These are phyloP conservation scores for Chaetomium tenue DNA, from an alignment of 495 filamentous ascomycete genomes.

Conservation along the genomic window DNA sequence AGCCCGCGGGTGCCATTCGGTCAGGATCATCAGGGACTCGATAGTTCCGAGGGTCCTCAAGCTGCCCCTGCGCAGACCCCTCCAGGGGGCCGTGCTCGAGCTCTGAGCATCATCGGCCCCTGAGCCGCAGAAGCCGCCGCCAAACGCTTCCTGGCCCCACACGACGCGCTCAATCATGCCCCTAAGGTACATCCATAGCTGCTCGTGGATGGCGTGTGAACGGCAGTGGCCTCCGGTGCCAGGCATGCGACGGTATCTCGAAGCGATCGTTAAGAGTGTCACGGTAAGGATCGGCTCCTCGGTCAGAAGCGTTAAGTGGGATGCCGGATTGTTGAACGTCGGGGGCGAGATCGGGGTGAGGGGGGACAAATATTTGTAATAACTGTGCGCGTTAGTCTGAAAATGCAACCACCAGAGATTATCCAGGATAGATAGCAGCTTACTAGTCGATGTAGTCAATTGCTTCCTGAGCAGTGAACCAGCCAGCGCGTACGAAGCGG, in stretches of 20 bases:
- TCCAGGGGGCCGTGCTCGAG: slow-evolving; percentile 59
- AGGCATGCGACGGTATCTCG: slow-evolving; percentile 73
- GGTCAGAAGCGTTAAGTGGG: slow-evolving; percentile 72
- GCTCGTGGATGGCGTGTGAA: slow-evolving; percentile 87
- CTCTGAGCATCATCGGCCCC: slow-evolving; percentile 64
- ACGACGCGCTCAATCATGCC: slow-evolving; percentile 92
- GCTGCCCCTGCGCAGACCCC: slow-evolving; percentile 65
- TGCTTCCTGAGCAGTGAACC: slow-evolving; percentile 91
- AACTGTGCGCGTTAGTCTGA: slow-evolving; percentile 50
- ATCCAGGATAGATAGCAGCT: slow-evolving; percentile 25
- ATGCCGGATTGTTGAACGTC: slow-evolving; percentile 70
- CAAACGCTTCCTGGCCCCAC: slow-evolving; percentile 94
- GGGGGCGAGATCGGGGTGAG: slow-evolving; percentile 89
- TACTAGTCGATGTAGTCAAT: slow-evolving; percentile 93
- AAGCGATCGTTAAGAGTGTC: slow-evolving; percentile 85
- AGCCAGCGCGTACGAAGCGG: slow-evolving; percentile 89
- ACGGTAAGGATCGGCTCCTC: slow-evolving; percentile 91
- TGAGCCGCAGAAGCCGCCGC: slow-evolving; percentile 79
- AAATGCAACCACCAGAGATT: neutral
- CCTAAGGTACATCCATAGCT: slow-evolving; percentile 91
- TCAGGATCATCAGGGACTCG: slow-evolving; percentile 87
- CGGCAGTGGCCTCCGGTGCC: slow-evolving; percentile 80
- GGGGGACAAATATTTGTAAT: slow-evolving; percentile 84
- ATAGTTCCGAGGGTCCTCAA: slow-evolving; percentile 88
- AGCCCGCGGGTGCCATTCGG: slow-evolving; percentile 94